Evolutionary conservation across 2,329 filamentous ascomycete species (phyloP).

Genomic region (Lasiodiplodia gonubiensis): DNA sequence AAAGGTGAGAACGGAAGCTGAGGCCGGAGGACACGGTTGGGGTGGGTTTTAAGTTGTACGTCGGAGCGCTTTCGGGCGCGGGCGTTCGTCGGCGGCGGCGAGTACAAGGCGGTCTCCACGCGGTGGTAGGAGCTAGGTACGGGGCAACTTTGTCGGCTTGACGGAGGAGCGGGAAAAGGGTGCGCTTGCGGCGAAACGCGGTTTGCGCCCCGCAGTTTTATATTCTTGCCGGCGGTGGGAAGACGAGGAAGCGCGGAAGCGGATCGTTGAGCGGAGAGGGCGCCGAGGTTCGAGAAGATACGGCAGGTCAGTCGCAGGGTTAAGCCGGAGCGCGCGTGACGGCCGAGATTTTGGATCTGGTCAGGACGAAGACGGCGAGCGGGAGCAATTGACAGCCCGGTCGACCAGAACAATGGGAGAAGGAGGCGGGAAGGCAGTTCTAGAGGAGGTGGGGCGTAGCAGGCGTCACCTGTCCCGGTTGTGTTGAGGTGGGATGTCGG

Average conservation of each 20-base stretch:
- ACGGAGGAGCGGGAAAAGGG: background rate
- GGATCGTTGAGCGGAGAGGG: slow-evolving; percentile 13
- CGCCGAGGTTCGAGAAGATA: slow-evolving; percentile 10
- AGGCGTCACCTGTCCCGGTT: background rate
- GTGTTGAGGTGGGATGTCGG: slow-evolving; percentile 27
- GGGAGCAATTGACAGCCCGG: background rate
- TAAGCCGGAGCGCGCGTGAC: background rate
- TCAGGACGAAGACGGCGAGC: background rate
- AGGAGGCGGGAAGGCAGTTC: no score
- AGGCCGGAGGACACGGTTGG: background rate
- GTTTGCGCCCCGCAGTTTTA: background rate
- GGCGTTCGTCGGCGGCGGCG: background rate
- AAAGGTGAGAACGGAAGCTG: background rate
- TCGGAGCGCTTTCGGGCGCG: background rate
- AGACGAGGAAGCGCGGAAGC: background rate
- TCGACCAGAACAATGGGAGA: background rate
- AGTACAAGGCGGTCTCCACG: background rate
- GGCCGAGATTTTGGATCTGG: background rate
- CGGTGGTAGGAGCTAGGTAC: background rate
- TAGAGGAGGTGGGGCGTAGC: background rate
- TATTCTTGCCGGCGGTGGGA: background rate
- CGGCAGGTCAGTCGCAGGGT: slow-evolving; percentile 12
- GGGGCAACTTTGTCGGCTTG: background rate
- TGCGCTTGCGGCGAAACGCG: background rate
- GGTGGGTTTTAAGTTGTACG: background rate